phyloP scores from a whole-genome alignment of 2,329 filamentous ascomycete genomes.

The Fusarium camptoceras region DNA sequence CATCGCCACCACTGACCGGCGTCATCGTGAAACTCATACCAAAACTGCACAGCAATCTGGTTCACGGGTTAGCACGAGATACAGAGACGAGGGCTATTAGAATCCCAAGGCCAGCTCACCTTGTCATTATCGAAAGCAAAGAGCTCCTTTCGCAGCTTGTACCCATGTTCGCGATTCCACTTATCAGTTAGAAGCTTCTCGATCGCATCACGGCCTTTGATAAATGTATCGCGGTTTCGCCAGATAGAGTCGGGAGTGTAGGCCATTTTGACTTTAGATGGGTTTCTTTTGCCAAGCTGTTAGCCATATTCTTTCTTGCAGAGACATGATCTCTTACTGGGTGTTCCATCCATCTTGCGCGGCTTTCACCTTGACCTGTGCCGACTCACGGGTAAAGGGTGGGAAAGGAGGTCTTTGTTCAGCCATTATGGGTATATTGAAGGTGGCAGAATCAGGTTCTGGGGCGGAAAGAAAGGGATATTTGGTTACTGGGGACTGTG shows the following conservation, averaged over 20 bases:
- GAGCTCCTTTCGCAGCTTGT: constrained; percentile 83
- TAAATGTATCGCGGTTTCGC: constrained; percentile 80
- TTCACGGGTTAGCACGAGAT: neutral
- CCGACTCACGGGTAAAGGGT: constrained; percentile 80
- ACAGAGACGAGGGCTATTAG: fast-evolving
- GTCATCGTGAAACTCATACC: constrained; percentile 83
- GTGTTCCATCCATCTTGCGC: constrained; percentile 89
- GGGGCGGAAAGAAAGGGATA: neutral
- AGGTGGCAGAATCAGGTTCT: fast-evolving
- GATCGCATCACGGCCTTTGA: constrained; percentile 76
- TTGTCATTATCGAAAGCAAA: constrained; percentile 80
- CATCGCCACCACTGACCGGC: constrained; percentile 85
- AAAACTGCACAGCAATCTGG: constrained; percentile 87
- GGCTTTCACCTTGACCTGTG: constrained; percentile 81
- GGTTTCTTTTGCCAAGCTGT: constrained; percentile 62
- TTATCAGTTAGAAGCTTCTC: constrained; percentile 76
- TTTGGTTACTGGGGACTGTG: neutral
- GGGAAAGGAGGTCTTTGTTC: constrained; percentile 63
- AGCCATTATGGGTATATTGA: neutral
- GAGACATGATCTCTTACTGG: constrained; percentile 58
- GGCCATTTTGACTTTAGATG: constrained; percentile 72
- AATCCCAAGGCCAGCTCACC: constrained; percentile 45
- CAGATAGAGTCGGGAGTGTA: constrained; percentile 84
- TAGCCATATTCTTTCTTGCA: neutral
- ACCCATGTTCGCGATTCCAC: constrained; percentile 78